Base-by-base conservation (phyloP, 2,329 filamentous ascomycete genomes). In the Phyllosticta citriasiana region DNA sequence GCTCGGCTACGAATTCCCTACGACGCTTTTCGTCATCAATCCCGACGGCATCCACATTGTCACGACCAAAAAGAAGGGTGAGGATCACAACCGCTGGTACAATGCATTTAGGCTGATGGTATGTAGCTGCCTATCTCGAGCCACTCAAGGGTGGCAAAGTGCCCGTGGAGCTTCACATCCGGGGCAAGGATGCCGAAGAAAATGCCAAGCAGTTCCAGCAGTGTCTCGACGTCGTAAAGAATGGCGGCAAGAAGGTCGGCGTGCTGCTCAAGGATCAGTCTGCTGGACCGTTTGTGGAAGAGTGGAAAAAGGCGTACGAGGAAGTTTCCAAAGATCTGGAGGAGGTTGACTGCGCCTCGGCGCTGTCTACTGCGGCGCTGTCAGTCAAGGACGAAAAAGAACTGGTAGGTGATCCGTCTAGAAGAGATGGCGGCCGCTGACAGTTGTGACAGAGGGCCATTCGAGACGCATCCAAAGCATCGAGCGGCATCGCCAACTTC, bases 1-100 rank as follows among this genome's bases (percentile, higher is more conserved):
- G 60, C 84, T 99, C 64, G 94, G 94, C 69, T 99, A 99, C 80
- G 94, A 99, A 75, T 99, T 99, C 71, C 94, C 94, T 35, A 92
- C 93, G 50, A 99, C 94, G 0, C 80, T 99, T 65, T 91, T 99
- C 80, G 82, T 99, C 58, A 86, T 99, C 73, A 97, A 93, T 1
- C 79, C 87, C 64, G 94, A 97, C 64, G 85, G 86, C 55, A 81
- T 97, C 68, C 95, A 94, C 77, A 88, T 97, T 63, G 86, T 99
- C 66, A 99, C 94, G 6, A 99, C 94, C 5, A 88, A 90, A 63
- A 99, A 99, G 79, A 99, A 99, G 85, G 93, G 91, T 96, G 73
- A 65, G 69, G 64, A 25, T 26, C 24, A 51, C 25, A 54, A 59
- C 53, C 47, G 54, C 55, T 52, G 58, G 47, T 35, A 58, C 64